Base-by-base conservation (phyloP, 371 early-diverging fungal species). In the Mucor ambiguus region DNA sequence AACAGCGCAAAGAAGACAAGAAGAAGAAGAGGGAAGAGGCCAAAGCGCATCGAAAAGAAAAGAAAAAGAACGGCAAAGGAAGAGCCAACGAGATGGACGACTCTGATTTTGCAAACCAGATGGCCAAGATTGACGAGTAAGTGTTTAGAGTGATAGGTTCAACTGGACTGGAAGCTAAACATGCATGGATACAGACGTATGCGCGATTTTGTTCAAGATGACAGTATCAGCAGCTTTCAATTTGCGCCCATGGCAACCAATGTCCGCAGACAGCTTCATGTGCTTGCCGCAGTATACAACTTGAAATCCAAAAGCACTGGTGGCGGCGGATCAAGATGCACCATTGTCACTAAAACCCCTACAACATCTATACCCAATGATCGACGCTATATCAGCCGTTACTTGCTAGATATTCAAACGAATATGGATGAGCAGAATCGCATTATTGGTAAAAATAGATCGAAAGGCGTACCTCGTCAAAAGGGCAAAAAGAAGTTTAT, bases 171-270 rank as follows among this genome's bases (percentile, higher is more conserved):
- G 12, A n/a, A n/a, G 37, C 37, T 52, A 60, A 30, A 35, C 10
- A 10, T 56, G 7, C 4, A 12, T 4, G 30, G 30, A 7, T 56
- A 32, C 32, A 77, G 81, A 22, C 79, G 78, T 29, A 64, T 83
- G n/a, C 69, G 68, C 30, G 66, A 73, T 26, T 81, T 83, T 54
- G 73, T 83, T 14, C 26, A 61, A 12, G 83, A 80, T 60, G 70
- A 69, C 9, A 62, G 72, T 2, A 73, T 83, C 24, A 66, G 72
- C 56, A 76, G 80, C 48, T 76, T 72, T 37, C 81, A 85, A 58
- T 69, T 87, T 56, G 71, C 74, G 0, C 88, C 88, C n/a, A 86
- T 87, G 88, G 61, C 75, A 11, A 80, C 76, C n/a, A 57, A 70
- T 12, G 58, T 80, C 43, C 75, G 86, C 30, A 82, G 83, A 55